Conservation (phyloP, 1,284 basidiomycete species). For the Fistulinella staudtii region DNA sequence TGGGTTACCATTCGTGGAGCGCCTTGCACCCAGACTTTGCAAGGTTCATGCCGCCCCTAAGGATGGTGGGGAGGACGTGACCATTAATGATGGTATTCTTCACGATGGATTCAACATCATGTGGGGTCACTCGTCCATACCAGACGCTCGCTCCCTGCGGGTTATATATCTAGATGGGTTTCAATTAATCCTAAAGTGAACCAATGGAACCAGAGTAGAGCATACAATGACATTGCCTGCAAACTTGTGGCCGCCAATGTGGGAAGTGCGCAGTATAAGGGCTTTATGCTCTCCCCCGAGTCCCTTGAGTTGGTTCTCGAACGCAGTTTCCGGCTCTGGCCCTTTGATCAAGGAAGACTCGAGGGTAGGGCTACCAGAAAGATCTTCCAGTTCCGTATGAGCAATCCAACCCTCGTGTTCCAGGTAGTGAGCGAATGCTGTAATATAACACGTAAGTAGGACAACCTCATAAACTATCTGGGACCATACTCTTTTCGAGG, state of each 20-base stretch:
- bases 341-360: conserved; percentile 45
- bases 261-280: conserved; percentile 82
- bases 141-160: conserved; percentile 82
- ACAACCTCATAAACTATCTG: not conserved
- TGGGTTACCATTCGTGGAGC: conserved; percentile 67
- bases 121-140: conserved; percentile 91
- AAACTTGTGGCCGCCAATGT: conserved; percentile 89
- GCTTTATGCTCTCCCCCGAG: conserved; percentile 53
- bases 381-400: conserved; percentile 71
- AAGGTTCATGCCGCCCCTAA: conserved; percentile 81
- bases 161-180: conserved; percentile 65
- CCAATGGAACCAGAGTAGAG: not conserved
- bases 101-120: conserved; percentile 84
- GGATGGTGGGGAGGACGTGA: conserved; percentile 74
- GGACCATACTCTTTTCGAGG: conserved; percentile 61
- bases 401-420: conserved; percentile 68
- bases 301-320: conserved; percentile 48
- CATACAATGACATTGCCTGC: conserved; percentile 86
- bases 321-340: conserved; percentile 33
- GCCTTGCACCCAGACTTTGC: conserved; percentile 59
- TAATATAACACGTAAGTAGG: conserved; percentile 6
- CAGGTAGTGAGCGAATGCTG: conserved; percentile 61
- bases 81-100: conserved; percentile 83
- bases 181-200: not conserved
- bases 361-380: conserved; percentile 51